Evolutionary conservation across 345 rosid genomes (phyloP).

Genomic region (Syzygium grande): DNA sequence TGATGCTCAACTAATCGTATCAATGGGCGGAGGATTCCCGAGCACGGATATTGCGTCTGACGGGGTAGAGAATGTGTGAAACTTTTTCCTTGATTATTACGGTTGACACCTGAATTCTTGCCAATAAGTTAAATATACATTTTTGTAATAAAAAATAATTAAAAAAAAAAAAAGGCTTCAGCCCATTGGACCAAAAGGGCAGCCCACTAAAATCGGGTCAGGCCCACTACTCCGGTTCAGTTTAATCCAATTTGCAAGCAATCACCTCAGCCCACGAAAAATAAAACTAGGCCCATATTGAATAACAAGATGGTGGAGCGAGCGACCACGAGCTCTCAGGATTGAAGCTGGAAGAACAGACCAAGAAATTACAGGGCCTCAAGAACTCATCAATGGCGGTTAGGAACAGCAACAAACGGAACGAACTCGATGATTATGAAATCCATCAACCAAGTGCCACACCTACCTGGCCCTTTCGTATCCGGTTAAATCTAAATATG

Average conservation of each 20-base stretch:
- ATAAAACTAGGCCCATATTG: background rate
- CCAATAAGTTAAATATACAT: background rate
- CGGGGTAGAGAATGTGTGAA: background rate
- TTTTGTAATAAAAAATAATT: no score
- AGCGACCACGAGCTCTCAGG: background rate
- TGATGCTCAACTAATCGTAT: no score
- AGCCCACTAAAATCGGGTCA: no score
- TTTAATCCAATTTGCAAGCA: background rate
- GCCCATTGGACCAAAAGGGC: background rate
- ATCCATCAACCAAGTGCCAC: background rate
- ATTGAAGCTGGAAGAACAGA: no score
- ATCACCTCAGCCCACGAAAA: background rate
- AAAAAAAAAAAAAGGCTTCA: no score
- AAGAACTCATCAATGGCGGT: background rate
- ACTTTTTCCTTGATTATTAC: background rate
- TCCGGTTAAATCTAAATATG: background rate
- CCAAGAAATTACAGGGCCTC: no score
- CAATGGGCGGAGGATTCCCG: no score
- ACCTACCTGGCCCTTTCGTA: background rate
- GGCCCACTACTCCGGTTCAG: background rate
- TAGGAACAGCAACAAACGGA: background rate
- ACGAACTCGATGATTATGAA: background rate
- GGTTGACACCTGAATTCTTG: background rate
- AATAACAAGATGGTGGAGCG: background rate
- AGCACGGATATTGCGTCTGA: no score